Evolutionary conservation across 2,329 filamentous ascomycete genomes (phyloP), one percentile per base, ranked within the genome.

Genomic region (Apiospora aurea): DNA sequence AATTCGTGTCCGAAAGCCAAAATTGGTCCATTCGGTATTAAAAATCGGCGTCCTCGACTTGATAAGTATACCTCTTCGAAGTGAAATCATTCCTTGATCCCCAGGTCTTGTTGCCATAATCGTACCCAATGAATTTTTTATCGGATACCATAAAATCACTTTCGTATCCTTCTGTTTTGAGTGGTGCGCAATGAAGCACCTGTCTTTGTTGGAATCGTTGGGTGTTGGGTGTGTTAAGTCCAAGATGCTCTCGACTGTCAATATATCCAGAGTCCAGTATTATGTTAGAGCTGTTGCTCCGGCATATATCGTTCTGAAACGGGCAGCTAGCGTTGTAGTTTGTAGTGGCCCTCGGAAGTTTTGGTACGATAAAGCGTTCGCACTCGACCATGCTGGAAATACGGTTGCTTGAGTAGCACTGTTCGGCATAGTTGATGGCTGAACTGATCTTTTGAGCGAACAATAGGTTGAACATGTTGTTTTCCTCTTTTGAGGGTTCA

Each of bases 361-460:
- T 64, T 10, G 41, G 41, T 21, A n/a, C 21, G 1, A 72, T 29
- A 49, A 75, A 76, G 16, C 41, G 69, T 10, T 69, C 69, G 46
- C 75, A 76, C 16, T 70, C 70, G 18, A 75, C 34, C 6, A 47
- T 51, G 21, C 71, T 67, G 0, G 61, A 64, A 24, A 57, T 44
- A 0, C 43, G 41, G 26, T n/a, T 43, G 51, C 24, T 57, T 5
- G n/a, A 21, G 29, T 75, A 76, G 49, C 74, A 75, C 46, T 75
- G 71, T 41, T 75, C 71, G 10, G 72, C 75, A 41, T 76, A 76
- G 18, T 74, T 73, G 1, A 51, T 72, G 1, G 73, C 74, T 21
- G 74, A 41, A 46, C 71, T 72, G 29, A 74, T 29, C 10, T 71
- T 5, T 8, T n/a, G n/a, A n/a, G n/a, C n/a, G n/a, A n/a, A n/a